These are phyloP conservation scores for Chalaropsis thielavioides DNA, from an alignment of 2,329 filamentous ascomycete species.

Conservation along the genomic window DNA sequence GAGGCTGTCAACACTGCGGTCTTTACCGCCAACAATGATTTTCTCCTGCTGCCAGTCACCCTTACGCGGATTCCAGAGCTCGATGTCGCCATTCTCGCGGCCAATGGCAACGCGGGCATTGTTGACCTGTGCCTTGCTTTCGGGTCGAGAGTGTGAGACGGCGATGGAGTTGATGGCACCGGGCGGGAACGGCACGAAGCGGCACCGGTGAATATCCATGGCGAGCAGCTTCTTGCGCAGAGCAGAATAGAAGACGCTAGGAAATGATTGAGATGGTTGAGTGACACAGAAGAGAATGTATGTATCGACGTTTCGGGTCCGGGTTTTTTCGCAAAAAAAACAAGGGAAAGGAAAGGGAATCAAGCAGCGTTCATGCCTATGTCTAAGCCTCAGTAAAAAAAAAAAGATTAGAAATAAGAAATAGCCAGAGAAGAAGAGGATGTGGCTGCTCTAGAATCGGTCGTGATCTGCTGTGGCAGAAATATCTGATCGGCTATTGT, in stretches of 20 bases:
- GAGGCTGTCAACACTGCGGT: slow-evolving; percentile 77
- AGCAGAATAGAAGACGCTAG: slow-evolving; percentile 15
- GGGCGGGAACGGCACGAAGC: slow-evolving; percentile 84
- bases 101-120: slow-evolving; percentile 70
- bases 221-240: slow-evolving; percentile 2
- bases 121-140: slow-evolving; percentile 36
- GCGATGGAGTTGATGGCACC: slow-evolving; percentile 88
- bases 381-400: not conserved
- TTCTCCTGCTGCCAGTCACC: slow-evolving; percentile 83
- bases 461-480: not conserved
- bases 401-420: not conserved
- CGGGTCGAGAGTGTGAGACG: slow-evolving; percentile 60
- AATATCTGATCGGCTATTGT: not conserved
- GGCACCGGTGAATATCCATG: slow-evolving; percentile 96
- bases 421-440: not conserved
- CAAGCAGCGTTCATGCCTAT: slow-evolving; percentile 6
- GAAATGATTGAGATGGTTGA: not conserved
- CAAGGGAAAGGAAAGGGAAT: not conserved
- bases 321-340: not conserved
- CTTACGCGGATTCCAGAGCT: slow-evolving; percentile 85
- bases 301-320: not conserved
- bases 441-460: not conserved
- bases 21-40: slow-evolving; percentile 67
- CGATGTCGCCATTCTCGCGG: slow-evolving; percentile 86
- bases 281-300: not conserved